Evolutionary conservation across 257 asterid genomes (phyloP).

Genomic region (Verbascum thapsus): DNA sequence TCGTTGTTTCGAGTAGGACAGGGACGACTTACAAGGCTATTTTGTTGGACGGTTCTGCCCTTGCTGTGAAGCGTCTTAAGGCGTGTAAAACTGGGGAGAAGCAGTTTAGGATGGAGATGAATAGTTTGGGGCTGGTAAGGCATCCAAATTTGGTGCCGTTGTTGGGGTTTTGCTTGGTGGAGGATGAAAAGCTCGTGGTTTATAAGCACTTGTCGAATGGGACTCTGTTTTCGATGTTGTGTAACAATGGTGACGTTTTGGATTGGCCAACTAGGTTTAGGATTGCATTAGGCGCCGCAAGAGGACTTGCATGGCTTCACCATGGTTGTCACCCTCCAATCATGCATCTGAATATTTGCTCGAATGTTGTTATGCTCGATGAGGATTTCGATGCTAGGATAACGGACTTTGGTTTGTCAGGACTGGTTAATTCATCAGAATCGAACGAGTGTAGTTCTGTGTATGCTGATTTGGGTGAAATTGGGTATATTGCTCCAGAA

Average conservation of each 20-base stretch:
- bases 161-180: slow-evolving; percentile 84
- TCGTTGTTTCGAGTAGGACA: slow-evolving; percentile 64
- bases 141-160: slow-evolving; percentile 95
- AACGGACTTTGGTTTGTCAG: slow-evolving; percentile 86
- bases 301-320: slow-evolving; percentile 97
- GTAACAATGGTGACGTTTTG: slow-evolving; percentile 43
- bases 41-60: slow-evolving; percentile 75
- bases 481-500: slow-evolving; percentile 72
- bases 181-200: slow-evolving; percentile 89
- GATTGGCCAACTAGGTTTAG: slow-evolving; percentile 89
- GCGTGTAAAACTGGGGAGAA: slow-evolving; percentile 71
- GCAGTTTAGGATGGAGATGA: slow-evolving; percentile 82
- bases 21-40: slow-evolving; percentile 85
- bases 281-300: slow-evolving; percentile 80
- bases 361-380: slow-evolving; percentile 73
- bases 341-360: slow-evolving; percentile 77
- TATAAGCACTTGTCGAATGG: slow-evolving; percentile 84
- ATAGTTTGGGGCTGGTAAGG: slow-evolving; percentile 86
- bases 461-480: slow-evolving; percentile 62
- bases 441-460: too few relatives aligned
- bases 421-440: slow-evolving; percentile 46
- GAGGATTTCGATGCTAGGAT: slow-evolving; percentile 93
- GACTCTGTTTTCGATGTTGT: slow-evolving; percentile 61
- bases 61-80: slow-evolving; percentile 68
- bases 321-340: slow-evolving; percentile 92